Conservation (phyloP, 2,329 filamentous ascomycete genomes). For the Curvularia sp. region DNA sequence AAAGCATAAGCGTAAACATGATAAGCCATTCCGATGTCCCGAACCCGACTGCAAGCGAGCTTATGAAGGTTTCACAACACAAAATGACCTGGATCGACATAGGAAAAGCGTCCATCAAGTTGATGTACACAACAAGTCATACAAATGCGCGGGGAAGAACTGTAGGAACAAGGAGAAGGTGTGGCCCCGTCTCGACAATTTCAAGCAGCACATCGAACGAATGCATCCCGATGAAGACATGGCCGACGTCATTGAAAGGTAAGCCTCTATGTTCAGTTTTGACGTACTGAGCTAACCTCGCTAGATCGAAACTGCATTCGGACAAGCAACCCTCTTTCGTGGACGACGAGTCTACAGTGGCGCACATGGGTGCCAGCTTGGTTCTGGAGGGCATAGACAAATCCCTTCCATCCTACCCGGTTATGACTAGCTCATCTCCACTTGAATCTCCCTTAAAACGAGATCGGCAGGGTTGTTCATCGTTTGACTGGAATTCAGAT, state of each 20-base stretch:
- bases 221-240: constrained; percentile 65
- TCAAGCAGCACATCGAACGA: constrained; percentile 76
- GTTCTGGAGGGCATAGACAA: constrained; percentile 40
- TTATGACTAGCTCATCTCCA: constrained; percentile 29
- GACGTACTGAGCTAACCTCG: constrained; percentile 20
- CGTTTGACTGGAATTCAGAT: constrained; percentile 18
- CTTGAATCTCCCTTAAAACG: constrained; percentile 34
- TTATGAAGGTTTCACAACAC: constrained; percentile 74
- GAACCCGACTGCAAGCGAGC: constrained; percentile 62
- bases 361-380: constrained; percentile 41
- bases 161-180: constrained; percentile 70
- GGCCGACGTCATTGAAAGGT: constrained; percentile 58
- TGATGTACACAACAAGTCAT: constrained; percentile 53
- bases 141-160: constrained; percentile 63
- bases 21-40: constrained; percentile 70
- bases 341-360: constrained; percentile 23
- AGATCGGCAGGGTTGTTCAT: constrained; percentile 25
- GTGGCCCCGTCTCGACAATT: constrained; percentile 87
- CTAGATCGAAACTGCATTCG: constrained; percentile 34
- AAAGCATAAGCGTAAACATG: constrained; percentile 76
- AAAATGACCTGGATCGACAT: constrained; percentile 83
- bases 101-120: constrained; percentile 72
- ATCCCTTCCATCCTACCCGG: constrained; percentile 22
- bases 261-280: constrained; percentile 9
- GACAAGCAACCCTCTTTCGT: constrained; percentile 11